Percentiles rank a stretch among this genome's conserved stretches.
Conservation (phyloP, 306 rosid genomes). For the Oxytropis ochrocephala region DNA sequence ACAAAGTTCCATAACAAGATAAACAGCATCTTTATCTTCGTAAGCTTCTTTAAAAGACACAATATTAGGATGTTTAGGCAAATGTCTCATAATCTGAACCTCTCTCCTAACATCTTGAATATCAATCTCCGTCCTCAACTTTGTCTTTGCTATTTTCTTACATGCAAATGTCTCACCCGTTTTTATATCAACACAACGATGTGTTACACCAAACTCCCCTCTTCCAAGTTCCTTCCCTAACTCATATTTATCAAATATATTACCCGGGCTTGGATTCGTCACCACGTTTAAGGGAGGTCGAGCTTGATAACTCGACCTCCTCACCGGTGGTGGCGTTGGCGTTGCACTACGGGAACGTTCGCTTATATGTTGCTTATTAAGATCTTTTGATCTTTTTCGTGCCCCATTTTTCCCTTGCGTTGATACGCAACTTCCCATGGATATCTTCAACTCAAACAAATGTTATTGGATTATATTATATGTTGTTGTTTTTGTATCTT, state of each 20-base stretch:
- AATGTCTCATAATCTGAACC: slow-evolving; percentile 73
- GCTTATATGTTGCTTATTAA: not conserved
- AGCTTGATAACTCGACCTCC: slow-evolving; percentile 11
- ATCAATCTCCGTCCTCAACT: slow-evolving; percentile 73
- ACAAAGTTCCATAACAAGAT: slow-evolving; percentile 88
- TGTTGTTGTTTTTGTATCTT: not conserved
- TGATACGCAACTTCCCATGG: slow-evolving; percentile 93
- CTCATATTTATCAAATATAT: slow-evolving; percentile 42
- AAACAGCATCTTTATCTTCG: slow-evolving; percentile 79
- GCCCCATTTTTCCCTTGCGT: slow-evolving; percentile 28
- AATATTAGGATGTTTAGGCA: slow-evolving; percentile 75
- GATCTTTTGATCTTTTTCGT: slow-evolving; percentile 16
- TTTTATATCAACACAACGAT: slow-evolving; percentile 31
- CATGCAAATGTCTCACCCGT: slow-evolving; percentile 55
- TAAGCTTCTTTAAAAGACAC: slow-evolving; percentile 72
- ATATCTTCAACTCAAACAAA: not conserved
- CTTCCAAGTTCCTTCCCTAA: slow-evolving; percentile 74
- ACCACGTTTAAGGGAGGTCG: slow-evolving; percentile 27
- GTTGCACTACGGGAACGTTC: not conserved
- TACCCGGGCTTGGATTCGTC: slow-evolving; percentile 33
- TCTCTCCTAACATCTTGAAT: slow-evolving; percentile 80
- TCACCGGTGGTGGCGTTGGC: not conserved
- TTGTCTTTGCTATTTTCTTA: slow-evolving; percentile 71
- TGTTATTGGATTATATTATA: slow-evolving; percentile 9
- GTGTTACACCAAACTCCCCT: slow-evolving; percentile 82